Conservation (phyloP, 78 protist species). For the Dictyostelium intermedium region DNA sequence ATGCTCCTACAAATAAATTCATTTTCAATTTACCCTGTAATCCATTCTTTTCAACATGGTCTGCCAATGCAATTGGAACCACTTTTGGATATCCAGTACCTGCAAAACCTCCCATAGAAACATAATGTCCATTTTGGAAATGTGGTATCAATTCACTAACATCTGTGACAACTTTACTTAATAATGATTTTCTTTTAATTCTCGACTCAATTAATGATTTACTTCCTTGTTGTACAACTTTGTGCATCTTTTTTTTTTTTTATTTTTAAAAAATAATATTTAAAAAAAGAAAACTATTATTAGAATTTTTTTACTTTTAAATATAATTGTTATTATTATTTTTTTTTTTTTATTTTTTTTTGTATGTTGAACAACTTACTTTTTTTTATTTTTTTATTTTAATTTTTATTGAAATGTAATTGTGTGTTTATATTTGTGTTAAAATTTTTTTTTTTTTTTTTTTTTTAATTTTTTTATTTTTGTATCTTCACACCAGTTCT, state of each 20-base stretch:
- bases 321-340: too few species aligned
- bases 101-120: conserved; percentile 59
- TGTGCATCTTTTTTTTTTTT: neutral
- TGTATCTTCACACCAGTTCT: too few species aligned
- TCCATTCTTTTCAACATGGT: conserved; percentile 38
- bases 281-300: neutral
- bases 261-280: neutral
- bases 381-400: too few species aligned
- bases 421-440: neutral
- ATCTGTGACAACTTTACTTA: conserved; percentile 22
- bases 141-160: neutral
- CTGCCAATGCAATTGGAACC: conserved; percentile 37
- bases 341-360: too few species aligned
- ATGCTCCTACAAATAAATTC: conserved; percentile 76
- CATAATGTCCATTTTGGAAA: conserved; percentile 47
- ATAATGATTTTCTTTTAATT: conserved; percentile 31
- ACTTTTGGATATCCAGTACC: conserved; percentile 53
- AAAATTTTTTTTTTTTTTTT: too few species aligned
- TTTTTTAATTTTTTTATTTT: too few species aligned
- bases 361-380: neutral
- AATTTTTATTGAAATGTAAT: neutral
- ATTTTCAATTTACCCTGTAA: conserved; percentile 48
- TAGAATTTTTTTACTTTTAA: too few species aligned
- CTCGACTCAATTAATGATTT: conserved; percentile 28
- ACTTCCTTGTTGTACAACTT: neutral